Conservation (phyloP, 495 filamentous ascomycete genomes). For the Hyaloscypha finlandica region DNA sequence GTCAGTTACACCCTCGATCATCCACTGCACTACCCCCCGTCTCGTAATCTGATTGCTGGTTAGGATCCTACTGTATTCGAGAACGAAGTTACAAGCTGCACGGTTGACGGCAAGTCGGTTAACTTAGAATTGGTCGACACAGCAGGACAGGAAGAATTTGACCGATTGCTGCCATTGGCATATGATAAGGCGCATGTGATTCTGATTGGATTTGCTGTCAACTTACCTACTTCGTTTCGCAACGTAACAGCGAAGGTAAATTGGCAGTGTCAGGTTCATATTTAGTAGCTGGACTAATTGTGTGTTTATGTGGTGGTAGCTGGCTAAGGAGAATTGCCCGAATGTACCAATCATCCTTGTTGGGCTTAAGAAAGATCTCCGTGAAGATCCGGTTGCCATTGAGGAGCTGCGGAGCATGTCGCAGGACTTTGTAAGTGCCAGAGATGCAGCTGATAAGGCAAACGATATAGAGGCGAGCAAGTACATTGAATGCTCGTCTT, state of each 20-base stretch:
- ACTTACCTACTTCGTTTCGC: conserved; percentile 92
- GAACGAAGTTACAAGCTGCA: conserved; percentile 97
- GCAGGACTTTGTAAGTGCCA: conserved; percentile 76
- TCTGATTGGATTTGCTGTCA: conserved; percentile 88
- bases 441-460: conserved; percentile 75
- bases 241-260: conserved; percentile 96
- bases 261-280: conserved; percentile 97
- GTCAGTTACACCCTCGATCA: conserved; percentile 1
- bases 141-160: conserved; percentile 96
- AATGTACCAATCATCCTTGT: conserved; percentile 92
- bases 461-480: conserved; percentile 84
- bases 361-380: conserved; percentile 93
- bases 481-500: conserved; percentile 91
- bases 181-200: conserved; percentile 96
- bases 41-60: conserved; percentile 1
- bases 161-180: conserved; percentile 84
- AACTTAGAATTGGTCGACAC: conserved; percentile 98
- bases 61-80: conserved; percentile 97
- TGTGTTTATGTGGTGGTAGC: conserved; percentile 79
- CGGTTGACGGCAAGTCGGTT: conserved; percentile 93
- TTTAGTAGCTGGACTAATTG: conserved; percentile 16
- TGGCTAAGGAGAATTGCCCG: conserved; percentile 90
- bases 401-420: conserved; percentile 97
- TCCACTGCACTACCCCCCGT: not conserved
- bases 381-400: conserved; percentile 85